Evolutionary conservation across 305 asterid genomes (phyloP).

Genomic region (Rubia tinctorum): DNA sequence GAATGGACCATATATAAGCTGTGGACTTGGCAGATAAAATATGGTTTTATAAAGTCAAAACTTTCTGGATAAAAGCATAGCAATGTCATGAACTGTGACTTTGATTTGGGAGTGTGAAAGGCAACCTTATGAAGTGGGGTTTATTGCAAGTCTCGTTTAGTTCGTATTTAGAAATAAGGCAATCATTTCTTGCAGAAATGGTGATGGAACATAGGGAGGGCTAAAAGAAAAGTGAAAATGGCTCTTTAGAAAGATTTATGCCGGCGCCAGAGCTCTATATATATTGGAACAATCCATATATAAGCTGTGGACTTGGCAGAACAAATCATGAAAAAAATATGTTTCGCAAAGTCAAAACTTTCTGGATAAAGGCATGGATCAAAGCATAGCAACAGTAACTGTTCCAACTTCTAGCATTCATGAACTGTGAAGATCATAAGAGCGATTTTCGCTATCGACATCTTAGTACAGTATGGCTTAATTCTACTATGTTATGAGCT

Average conservation of each 20-base stretch:
- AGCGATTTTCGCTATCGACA: not conserved
- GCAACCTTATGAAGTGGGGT: slow-evolving; percentile 38
- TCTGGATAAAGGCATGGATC: not conserved
- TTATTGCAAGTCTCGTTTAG: not conserved
- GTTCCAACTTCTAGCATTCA: not conserved
- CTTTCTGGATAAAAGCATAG: not conserved
- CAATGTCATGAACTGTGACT: not conserved
- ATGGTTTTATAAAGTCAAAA: slow-evolving; percentile 14
- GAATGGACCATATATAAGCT: not conserved
- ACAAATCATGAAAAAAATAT: not conserved
- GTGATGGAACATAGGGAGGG: slow-evolving; percentile 20
- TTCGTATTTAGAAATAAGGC: not conserved
- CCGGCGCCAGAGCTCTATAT: not conserved
- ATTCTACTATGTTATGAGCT: not conserved
- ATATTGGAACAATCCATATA: not conserved
- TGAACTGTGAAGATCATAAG: not conserved
- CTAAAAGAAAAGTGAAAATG: slow-evolving; percentile 26
- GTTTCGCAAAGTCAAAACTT: slow-evolving; percentile 11
- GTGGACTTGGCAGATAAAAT: slow-evolving; percentile 2
- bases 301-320: not conserved
- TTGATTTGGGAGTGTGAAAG: slow-evolving; percentile 26
- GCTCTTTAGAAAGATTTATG: slow-evolving; percentile 13
- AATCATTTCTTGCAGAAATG: not conserved
- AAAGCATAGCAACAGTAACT: not conserved
- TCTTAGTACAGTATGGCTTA: not conserved